Base-by-base conservation (phyloP, 2,329 filamentous ascomycete genomes). In the Elsinoe perseae region DNA sequence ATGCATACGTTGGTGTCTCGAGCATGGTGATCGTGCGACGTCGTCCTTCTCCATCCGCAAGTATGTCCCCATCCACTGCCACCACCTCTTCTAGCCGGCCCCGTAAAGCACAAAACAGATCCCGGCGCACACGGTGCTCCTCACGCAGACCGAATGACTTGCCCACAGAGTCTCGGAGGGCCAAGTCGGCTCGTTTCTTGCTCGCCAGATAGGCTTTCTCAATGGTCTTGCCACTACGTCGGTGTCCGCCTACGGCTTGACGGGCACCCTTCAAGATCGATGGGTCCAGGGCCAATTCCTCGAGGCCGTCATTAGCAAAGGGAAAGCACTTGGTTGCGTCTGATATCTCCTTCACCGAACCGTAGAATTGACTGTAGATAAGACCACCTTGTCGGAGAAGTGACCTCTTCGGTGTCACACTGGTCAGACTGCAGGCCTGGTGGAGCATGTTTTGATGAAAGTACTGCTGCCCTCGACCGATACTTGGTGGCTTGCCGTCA, bases 401-500 rank as follows among this genome's bases (percentile, higher is more conserved):
- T 5, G 52, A 54, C 3, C 6, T 14, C 16, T 25, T 23, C 25
- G 34, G 36, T 3, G 34, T 36, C 30, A 40, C 52, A 27, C 52
- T 54, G 4, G 36, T 54, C 14, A 54, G 30, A 10, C 25, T 40
- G 12, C 52, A 40, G 16, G 34, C 36, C 32, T 54, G 6, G 34
- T 43, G 34, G 3, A 54, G 52, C 36, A 54, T 54, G 52, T 28
- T 54, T 6, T 54, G 25, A 4, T 30, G 16, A 16, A 40, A 54
- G 52, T 54, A 54, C 20, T 20, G 38, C 28, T 43, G 52, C 12
- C 52, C 36, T 20, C 18, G 16, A 21, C 52, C 34, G n/a, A 10
- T 28, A 25, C 9, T 25, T 9, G 36, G 52, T 16, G 25, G 32
- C 12, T 42, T 30, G 4, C 52, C 36, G n/a, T 54, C 23, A 42